Evolutionary conservation across 768 basidiomycete genomes (phyloP).

Genomic region (Sporobolomyces phaffii): DNA sequence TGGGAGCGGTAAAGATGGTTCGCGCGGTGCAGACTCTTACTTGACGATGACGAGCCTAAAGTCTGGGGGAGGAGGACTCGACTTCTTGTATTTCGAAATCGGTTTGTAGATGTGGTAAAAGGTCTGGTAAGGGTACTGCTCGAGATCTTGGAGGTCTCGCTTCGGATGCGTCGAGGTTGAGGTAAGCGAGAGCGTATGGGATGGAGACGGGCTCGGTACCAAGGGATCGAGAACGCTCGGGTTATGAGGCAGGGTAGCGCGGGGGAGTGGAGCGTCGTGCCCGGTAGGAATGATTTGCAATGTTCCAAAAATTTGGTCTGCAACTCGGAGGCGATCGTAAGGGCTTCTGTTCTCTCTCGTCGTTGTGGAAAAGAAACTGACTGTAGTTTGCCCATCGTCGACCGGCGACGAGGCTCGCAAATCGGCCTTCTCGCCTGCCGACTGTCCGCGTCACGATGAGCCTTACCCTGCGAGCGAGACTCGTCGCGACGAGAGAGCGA

Average conservation of each 20-base stretch:
- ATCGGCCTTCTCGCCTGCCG: slow-evolving; percentile 1
- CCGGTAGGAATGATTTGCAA: slow-evolving; percentile 69
- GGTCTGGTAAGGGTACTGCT: slow-evolving; percentile 62
- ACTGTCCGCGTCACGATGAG: slow-evolving; percentile 12
- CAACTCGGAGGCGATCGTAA: background rate
- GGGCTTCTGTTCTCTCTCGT: no score
- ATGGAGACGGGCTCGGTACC: slow-evolving; percentile 13
- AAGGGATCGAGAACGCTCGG: slow-evolving; percentile 43
- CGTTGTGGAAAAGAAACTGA: slow-evolving; percentile 7
- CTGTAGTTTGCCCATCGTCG: slow-evolving; percentile 36
- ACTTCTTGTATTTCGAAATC: slow-evolving; percentile 72
- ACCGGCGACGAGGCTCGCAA: slow-evolving; percentile 16
- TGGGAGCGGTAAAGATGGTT: background rate
- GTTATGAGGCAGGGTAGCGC: slow-evolving; percentile 4
- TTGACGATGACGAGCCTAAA: slow-evolving; percentile 80
- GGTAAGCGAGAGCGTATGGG: slow-evolving; percentile 2
- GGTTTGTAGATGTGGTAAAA: slow-evolving; percentile 94
- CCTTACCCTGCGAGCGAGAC: slow-evolving; percentile 1
- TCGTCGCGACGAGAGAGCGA: slow-evolving; percentile 10
- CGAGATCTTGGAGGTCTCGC: slow-evolving; percentile 30
- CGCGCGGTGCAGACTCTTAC: slow-evolving; percentile 51
- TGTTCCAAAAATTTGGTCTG: slow-evolving; percentile 64
- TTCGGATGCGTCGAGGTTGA: background rate
- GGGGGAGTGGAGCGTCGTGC: slow-evolving; percentile 52
- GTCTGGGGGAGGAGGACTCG: slow-evolving; percentile 68